phyloP scores from a whole-genome alignment of 108 stramenopile species.

The Mediolabrus comicus region DNA sequence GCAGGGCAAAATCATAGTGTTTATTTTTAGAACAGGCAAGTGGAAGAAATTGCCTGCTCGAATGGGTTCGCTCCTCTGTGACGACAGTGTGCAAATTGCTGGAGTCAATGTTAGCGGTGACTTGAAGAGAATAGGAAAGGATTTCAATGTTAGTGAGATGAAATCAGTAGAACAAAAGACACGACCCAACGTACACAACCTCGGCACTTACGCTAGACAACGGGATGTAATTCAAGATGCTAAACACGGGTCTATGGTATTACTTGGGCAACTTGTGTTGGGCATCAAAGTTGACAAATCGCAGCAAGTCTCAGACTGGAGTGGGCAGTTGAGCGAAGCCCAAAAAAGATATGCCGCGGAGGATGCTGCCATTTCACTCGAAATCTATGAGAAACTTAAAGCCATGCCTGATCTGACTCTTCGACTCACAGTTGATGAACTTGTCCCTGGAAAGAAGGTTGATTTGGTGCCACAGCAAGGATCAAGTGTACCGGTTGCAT shows the following conservation, averaged over 20 bases:
- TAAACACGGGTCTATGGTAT: neutral
- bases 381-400: constrained; percentile 3
- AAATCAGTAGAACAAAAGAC: neutral
- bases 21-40: neutral
- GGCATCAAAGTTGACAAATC: constrained; percentile 8
- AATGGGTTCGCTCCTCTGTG: constrained; percentile 10
- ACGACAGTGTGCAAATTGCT: constrained; percentile 3
- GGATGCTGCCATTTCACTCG: constrained; percentile 47
- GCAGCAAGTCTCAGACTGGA: constrained; percentile 45
- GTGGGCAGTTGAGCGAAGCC: constrained; percentile 18
- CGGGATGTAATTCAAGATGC: constrained; percentile 34
- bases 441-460: constrained; percentile 5
- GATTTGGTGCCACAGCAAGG: constrained; percentile 28
- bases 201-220: constrained; percentile 18
- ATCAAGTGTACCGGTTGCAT: constrained; percentile 11
- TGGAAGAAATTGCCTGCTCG: constrained; percentile 2
- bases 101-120: constrained; percentile 29
- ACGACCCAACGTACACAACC: constrained; percentile 11
- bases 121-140: constrained; percentile 18
- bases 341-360: constrained; percentile 48
- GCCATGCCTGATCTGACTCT: constrained; percentile 22
- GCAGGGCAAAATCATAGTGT: neutral
- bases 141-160: constrained; percentile 11
- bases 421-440: constrained; percentile 5
- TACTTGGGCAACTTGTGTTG: constrained; percentile 7